Evolutionary conservation across 1,284 basidiomycete genomes (phyloP).

Genomic region (Taiwanofungus camphoratus): DNA sequence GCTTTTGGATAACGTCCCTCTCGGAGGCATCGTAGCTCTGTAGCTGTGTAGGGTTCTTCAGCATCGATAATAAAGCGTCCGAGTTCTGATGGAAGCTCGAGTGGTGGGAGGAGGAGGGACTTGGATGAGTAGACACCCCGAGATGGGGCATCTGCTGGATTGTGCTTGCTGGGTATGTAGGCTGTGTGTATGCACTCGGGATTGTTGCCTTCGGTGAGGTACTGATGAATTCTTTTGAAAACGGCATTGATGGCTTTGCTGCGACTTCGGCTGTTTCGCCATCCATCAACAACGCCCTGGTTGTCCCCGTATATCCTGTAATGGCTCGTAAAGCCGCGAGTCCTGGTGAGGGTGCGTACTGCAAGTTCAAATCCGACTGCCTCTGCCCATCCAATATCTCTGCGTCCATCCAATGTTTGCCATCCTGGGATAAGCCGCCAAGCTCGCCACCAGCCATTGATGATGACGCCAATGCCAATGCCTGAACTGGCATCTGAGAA

Average conservation of each 20-base stretch:
- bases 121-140: slow-evolving; percentile 24
- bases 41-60: neutral
- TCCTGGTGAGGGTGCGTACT: slow-evolving; percentile 16
- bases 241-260: slow-evolving; percentile 19
- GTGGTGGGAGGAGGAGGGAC: slow-evolving; percentile 13
- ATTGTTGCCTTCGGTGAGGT: neutral
- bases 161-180: slow-evolving; percentile 25
- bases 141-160: slow-evolving; percentile 38
- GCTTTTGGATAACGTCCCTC: neutral
- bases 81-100: slow-evolving; percentile 17
- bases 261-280: slow-evolving; percentile 18
- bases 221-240: slow-evolving; percentile 19
- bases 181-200: slow-evolving; percentile 3
- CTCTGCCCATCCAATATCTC: slow-evolving; percentile 24
- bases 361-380: slow-evolving; percentile 33
- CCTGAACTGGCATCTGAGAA: slow-evolving; percentile 40
- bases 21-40: neutral
- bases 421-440: slow-evolving; percentile 31
- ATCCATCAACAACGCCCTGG: slow-evolving; percentile 23
- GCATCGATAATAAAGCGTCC: neutral
- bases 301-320: slow-evolving; percentile 25
- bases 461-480: slow-evolving; percentile 32
- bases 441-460: slow-evolving; percentile 30
- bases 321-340: neutral
- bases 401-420: slow-evolving; percentile 13